Percentiles rank a stretch among this genome's conserved stretches.
phyloP scores from a whole-genome alignment of 148 eudicot genomes.

The Simmondsia chinensis region DNA sequence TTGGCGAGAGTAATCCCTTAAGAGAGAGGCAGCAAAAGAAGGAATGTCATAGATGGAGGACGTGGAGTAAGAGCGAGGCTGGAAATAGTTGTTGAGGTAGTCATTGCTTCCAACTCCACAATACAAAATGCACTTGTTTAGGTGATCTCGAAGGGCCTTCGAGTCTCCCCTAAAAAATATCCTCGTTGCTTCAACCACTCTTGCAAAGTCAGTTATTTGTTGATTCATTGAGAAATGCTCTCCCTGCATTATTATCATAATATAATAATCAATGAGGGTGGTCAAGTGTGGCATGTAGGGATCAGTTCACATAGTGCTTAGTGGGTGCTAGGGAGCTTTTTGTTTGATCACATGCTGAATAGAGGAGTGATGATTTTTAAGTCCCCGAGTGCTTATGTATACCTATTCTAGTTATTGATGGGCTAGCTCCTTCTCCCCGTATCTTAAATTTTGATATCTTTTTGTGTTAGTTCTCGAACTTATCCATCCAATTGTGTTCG shows the following conservation, averaged over 20 bases:
- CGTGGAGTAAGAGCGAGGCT: slow-evolving; percentile 35
- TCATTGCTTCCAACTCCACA: slow-evolving; percentile 70
- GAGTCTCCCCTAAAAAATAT: slow-evolving; percentile 34
- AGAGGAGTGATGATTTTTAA: too few relatives aligned
- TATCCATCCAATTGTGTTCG: too few relatives aligned
- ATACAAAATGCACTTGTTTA: slow-evolving; percentile 45
- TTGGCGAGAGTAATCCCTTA: slow-evolving; percentile 46
- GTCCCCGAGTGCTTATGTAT: too few relatives aligned
- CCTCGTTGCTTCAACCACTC: slow-evolving; percentile 29
- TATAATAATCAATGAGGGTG: too few relatives aligned
- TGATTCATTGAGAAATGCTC: slow-evolving; percentile 43
- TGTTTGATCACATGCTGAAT: too few relatives aligned
- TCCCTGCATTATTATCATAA: slow-evolving; percentile 34
- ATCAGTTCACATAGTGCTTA: too few relatives aligned
- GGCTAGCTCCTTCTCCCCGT: too few relatives aligned
- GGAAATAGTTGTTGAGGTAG: slow-evolving; percentile 71
- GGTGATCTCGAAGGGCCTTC: slow-evolving; percentile 16
- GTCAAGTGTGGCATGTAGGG: too few relatives aligned
- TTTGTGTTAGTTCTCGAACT: too few relatives aligned
- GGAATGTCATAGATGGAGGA: slow-evolving; percentile 25
- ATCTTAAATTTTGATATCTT: too few relatives aligned
- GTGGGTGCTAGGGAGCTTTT: too few relatives aligned
- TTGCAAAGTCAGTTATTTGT: slow-evolving; percentile 45
- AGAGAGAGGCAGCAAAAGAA: slow-evolving; percentile 33
- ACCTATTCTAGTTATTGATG: too few relatives aligned